Evolutionary conservation across 345 rosid genomes (phyloP).

Genomic region (Hirschfeldia incana): DNA sequence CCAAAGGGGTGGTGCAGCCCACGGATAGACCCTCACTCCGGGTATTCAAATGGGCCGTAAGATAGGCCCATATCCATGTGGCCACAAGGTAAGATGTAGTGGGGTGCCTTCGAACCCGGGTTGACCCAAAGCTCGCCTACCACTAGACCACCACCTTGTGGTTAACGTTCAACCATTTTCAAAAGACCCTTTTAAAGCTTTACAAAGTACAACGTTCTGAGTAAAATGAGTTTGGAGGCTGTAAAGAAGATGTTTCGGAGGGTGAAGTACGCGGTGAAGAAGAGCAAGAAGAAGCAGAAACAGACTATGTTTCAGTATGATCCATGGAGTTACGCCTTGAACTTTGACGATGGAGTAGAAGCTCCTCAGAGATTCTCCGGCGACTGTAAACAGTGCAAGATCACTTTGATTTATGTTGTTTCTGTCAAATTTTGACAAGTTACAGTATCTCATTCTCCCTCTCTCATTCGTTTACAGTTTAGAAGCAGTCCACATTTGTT

Average conservation of each 20-base stretch:
- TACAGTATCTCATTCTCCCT: not conserved
- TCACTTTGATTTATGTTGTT: slow-evolving; percentile 50
- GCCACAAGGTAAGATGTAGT: no score
- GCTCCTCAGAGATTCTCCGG: slow-evolving; percentile 18
- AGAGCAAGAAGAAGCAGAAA: slow-evolving; percentile 30
- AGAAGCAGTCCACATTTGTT: slow-evolving; percentile 15
- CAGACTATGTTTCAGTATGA: slow-evolving; percentile 77
- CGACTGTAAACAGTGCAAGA: slow-evolving; percentile 27
- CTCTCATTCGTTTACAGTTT: slow-evolving; percentile 17
- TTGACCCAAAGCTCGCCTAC: no score
- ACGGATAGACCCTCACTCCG: no score
- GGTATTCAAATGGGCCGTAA: no score
- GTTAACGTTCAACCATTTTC: slow-evolving; percentile 25
- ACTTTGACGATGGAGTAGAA: slow-evolving; percentile 69
- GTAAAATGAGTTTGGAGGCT: slow-evolving; percentile 30
- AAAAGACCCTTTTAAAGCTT: slow-evolving; percentile 6
- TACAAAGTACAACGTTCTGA: not conserved
- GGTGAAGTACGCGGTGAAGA: slow-evolving; percentile 27
- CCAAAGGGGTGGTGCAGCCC: no score
- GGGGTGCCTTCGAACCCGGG: no score
- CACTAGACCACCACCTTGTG: no score
- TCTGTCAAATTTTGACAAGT: slow-evolving; percentile 39
- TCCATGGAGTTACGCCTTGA: slow-evolving; percentile 83
- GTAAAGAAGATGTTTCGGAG: slow-evolving; percentile 26
- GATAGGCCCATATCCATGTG: no score